Evolutionary conservation across 2,329 filamentous ascomycete genomes (phyloP).

Genomic region (Scedosporium dehoogii): DNA sequence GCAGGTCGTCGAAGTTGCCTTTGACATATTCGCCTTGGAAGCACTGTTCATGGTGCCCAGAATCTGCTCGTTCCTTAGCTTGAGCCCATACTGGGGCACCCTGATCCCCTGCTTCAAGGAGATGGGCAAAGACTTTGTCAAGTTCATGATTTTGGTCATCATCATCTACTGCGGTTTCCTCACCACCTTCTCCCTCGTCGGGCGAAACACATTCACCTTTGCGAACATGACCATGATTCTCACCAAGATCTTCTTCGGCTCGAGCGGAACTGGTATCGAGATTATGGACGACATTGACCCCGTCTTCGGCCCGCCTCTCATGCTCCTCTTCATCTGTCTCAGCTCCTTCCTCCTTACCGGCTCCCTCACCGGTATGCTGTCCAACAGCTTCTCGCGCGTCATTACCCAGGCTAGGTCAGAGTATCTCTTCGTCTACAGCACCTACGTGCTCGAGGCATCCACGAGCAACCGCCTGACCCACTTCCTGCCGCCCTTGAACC

Average conservation of each 20-base stretch:
- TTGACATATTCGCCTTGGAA: constrained; percentile 82
- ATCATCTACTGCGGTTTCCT: constrained; percentile 82
- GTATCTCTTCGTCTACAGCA: constrained; percentile 66
- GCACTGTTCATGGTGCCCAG: constrained; percentile 84
- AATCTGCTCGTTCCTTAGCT: constrained; percentile 75
- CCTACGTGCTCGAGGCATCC: constrained; percentile 56
- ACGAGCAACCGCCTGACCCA: constrained; percentile 60
- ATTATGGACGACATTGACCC: constrained; percentile 51
- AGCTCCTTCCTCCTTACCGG: constrained; percentile 73
- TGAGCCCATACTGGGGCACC: constrained; percentile 86
- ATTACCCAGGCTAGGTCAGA: constrained; percentile 60
- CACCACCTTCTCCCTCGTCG: constrained; percentile 73
- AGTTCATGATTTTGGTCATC: constrained; percentile 70
- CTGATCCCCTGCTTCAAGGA: constrained; percentile 84
- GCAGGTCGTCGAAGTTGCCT: constrained; percentile 64
- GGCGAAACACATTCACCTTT: constrained; percentile 57
- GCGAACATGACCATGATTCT: constrained; percentile 64
- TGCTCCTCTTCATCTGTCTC: constrained; percentile 66
- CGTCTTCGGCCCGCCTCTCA: constrained; percentile 49
- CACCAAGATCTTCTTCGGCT: constrained; percentile 74
- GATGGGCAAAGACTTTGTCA: constrained; percentile 88
- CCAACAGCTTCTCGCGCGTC: constrained; percentile 61
- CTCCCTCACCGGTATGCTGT: constrained; percentile 67
- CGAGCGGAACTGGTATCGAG: constrained; percentile 64
- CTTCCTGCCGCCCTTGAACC: constrained; percentile 64